These are phyloP conservation scores for Globisporangium sylvaticum DNA, from an alignment of 352 stramenopile genomes.

Conservation along the genomic window DNA sequence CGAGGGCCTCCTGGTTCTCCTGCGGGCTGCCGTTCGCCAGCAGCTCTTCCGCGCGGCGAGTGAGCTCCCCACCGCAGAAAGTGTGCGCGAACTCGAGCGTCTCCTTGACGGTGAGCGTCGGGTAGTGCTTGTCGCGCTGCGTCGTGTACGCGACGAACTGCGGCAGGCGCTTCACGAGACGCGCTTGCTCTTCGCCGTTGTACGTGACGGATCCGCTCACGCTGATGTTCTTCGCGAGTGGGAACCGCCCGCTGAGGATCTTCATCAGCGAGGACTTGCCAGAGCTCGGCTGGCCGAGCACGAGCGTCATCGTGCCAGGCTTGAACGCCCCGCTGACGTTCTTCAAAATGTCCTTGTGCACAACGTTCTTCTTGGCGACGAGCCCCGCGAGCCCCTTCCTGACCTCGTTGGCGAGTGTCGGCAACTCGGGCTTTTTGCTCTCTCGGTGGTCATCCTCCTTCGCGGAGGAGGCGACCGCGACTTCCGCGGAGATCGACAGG, in stretches of 20 bases:
- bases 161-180: conserved; percentile 25
- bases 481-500: background rate
- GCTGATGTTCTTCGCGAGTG: background rate
- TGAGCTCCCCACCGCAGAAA: conserved; percentile 20
- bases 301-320: background rate
- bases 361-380: background rate
- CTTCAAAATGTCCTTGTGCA: background rate
- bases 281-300: background rate
- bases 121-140: conserved; percentile 46
- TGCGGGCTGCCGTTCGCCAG: background rate
- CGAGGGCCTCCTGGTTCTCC: background rate
- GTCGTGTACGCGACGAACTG: conserved; percentile 48
- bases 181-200: background rate
- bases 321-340: background rate
- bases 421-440: background rate
- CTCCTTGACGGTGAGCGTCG: conserved; percentile 47
- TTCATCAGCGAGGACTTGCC: background rate
- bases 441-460: background rate
- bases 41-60: background rate
- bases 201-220: background rate
- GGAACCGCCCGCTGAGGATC: background rate
- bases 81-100: conserved; percentile 45
- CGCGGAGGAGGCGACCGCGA: background rate
- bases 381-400: background rate
- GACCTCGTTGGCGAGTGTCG: background rate